Evolutionary conservation across 768 basidiomycete genomes (phyloP).

Genomic region (Myochromella boudieri): DNA sequence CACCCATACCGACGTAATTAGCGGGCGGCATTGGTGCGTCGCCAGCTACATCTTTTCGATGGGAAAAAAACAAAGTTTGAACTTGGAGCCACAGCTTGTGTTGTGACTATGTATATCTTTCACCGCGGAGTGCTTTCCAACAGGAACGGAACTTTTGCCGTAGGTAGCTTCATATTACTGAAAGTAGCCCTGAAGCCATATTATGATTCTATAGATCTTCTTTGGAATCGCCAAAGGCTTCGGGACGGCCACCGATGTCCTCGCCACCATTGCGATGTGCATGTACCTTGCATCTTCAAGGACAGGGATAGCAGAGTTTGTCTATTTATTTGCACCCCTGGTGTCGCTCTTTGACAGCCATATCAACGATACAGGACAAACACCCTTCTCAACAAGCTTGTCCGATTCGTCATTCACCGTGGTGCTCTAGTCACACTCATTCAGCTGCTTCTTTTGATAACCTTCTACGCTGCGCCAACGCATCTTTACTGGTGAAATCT

Average conservation of each 20-base stretch:
- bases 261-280: constrained; percentile 47
- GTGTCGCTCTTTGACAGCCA: background rate
- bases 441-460: constrained; percentile 38
- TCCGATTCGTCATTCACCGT: constrained; percentile 40
- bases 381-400: constrained; percentile 36
- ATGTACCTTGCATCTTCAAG: constrained; percentile 33
- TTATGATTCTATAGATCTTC: constrained; percentile 30
- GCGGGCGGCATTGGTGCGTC: constrained; percentile 29
- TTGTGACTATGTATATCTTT: constrained; percentile 33
- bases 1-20: constrained; percentile 1
- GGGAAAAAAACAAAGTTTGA: background rate
- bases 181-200: background rate
- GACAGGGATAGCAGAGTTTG: constrained; percentile 38
- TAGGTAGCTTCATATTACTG: constrained; percentile 12
- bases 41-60: too few relatives aligned
- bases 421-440: constrained; percentile 44
- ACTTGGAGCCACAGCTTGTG: constrained; percentile 25
- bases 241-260: constrained; percentile 40
- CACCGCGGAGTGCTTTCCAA: constrained; percentile 29
- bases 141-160: constrained; percentile 28
- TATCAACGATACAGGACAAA: constrained; percentile 31
- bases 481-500: constrained; percentile 36
- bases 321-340: background rate
- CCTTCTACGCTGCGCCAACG: constrained; percentile 36
- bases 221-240: constrained; percentile 46